phyloP scores from a whole-genome alignment of 1,284 basidiomycete genomes.

The Melanopsichium pennsylvanicum region DNA sequence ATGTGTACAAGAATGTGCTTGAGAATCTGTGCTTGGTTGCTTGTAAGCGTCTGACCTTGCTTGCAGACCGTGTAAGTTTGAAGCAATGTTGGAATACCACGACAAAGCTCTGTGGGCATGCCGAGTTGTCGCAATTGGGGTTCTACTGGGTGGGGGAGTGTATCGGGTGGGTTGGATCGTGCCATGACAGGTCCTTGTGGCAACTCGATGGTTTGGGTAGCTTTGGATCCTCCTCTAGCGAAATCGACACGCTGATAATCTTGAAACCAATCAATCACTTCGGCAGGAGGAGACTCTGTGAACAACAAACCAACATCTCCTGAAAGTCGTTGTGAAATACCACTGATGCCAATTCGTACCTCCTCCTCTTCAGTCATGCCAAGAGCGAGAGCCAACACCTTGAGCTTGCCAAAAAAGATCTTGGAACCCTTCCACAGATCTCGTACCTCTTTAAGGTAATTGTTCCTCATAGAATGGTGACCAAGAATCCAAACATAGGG shows the following conservation, averaged over 20 bases:
- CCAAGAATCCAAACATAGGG: conserved; percentile 94
- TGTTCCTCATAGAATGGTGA: conserved; percentile 92
- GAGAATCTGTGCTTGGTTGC: conserved; percentile 70
- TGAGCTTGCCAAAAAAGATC: conserved; percentile 90
- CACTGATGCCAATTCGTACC: conserved; percentile 79
- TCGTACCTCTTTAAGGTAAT: conserved; percentile 91
- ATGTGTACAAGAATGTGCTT: conserved; percentile 63
- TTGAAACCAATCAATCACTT: conserved; percentile 93
- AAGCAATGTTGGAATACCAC: conserved; percentile 85
- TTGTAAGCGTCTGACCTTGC: conserved; percentile 78
- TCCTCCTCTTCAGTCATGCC: conserved; percentile 87
- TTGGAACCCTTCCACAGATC: conserved; percentile 83
- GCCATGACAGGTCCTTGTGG: conserved; percentile 70
- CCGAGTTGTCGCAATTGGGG: conserved; percentile 92
- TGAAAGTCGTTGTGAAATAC: conserved; percentile 86
- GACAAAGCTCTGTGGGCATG: conserved; percentile 81
- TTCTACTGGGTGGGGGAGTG: conserved; percentile 95
- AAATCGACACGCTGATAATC: conserved; percentile 90
- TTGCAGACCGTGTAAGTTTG: conserved; percentile 80
- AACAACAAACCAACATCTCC: conserved; percentile 93
- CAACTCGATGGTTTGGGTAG: conserved; percentile 78
- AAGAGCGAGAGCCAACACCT: conserved; percentile 95
- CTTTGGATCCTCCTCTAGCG: conserved; percentile 84
- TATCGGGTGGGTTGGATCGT: conserved; percentile 67
- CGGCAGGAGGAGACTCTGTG: conserved; percentile 84